Conservation (phyloP, 2,329 filamentous ascomycete genomes). For the Cladosporium sp. region DNA sequence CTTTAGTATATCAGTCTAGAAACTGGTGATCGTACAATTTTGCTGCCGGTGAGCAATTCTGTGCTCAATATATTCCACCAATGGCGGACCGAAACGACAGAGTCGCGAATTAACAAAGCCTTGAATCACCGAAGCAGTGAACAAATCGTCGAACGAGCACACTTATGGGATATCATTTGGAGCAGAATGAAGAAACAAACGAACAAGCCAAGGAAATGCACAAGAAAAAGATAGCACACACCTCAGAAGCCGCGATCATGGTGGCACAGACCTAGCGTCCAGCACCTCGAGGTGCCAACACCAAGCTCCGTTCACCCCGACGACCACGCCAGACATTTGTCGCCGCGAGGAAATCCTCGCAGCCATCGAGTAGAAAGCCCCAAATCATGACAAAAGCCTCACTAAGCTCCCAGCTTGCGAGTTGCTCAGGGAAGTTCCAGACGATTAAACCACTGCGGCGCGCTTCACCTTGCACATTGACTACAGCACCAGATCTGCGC, state of each 20-base stretch:
- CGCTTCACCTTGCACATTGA: constrained; percentile 20
- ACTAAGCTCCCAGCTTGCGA: constrained; percentile 41
- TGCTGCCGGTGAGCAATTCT: neutral
- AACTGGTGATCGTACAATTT: neutral
- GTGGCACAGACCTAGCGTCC: neutral
- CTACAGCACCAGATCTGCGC: constrained; percentile 25
- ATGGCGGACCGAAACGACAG: too few species aligned
- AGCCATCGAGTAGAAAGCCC: constrained; percentile 38
- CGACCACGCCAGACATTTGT: constrained; percentile 40
- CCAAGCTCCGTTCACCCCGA: constrained; percentile 26
- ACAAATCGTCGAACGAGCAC: neutral
- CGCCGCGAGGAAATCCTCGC: constrained; percentile 33
- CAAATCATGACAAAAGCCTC: constrained; percentile 38
- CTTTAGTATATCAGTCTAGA: neutral
- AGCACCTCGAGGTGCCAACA: neutral
- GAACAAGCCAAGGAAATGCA: neutral
- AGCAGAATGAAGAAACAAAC: neutral
- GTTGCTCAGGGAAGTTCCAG: constrained; percentile 40
- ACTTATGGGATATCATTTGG: neutral
- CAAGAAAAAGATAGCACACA: too few species aligned
- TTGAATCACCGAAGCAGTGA: neutral
- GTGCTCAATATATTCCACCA: too few species aligned
- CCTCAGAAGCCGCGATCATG: too few species aligned
- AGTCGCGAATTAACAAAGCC: too few species aligned
- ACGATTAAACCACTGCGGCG: constrained; percentile 31